Conservation (phyloP, 2,329 filamentous ascomycete genomes). For the Pseudogymnoascus sp. region DNA sequence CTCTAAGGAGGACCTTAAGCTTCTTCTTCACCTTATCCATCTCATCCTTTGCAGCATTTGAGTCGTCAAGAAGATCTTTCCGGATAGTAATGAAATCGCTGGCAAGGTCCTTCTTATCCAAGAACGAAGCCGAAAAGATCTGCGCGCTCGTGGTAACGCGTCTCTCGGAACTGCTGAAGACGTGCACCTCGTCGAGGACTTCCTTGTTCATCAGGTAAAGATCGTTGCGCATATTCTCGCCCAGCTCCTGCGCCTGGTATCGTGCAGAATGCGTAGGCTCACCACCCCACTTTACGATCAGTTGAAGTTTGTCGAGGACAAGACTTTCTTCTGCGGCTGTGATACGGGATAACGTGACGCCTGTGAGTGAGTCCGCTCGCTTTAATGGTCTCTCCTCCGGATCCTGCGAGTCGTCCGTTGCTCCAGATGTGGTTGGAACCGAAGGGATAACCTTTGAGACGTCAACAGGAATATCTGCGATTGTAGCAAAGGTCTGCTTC, state of each 20-base stretch:
- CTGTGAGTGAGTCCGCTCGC: constrained; percentile 77
- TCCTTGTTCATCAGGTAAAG: constrained; percentile 86
- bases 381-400: constrained; percentile 41
- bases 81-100: constrained; percentile 82
- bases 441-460: neutral
- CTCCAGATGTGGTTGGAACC: neutral
- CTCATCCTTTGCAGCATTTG: constrained; percentile 95
- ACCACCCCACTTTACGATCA: constrained; percentile 98
- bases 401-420: constrained; percentile 14
- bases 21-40: constrained; percentile 99
- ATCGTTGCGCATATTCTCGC: constrained; percentile 92
- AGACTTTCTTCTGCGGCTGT: constrained; percentile 89
- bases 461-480: constrained; percentile 1
- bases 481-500: constrained; percentile 10
- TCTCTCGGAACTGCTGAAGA: constrained; percentile 92
- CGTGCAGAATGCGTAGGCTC: constrained; percentile 95
- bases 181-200: constrained; percentile 81
- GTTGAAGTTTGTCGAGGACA: constrained; percentile 87
- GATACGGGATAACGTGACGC: constrained; percentile 85
- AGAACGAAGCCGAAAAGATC: constrained; percentile 86
- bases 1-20: constrained; percentile 81
- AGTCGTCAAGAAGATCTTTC: constrained; percentile 93
- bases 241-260: constrained; percentile 91
- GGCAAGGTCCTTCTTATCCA: constrained; percentile 76
- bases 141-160: constrained; percentile 93